Conservation (phyloP, 257 asterid species). For the Solanum clarkiae region DNA sequence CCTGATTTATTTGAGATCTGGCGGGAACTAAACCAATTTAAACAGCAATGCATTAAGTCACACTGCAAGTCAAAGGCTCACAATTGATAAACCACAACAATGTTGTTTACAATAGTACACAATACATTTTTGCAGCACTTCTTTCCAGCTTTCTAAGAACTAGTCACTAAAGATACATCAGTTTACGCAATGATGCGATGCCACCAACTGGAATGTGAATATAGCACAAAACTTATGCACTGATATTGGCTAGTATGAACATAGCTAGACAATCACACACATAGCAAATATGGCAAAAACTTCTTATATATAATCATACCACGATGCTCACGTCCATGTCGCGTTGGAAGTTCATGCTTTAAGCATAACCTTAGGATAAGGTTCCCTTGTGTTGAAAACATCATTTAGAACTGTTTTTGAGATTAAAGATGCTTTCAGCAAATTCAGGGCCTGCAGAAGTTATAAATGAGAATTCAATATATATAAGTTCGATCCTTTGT, state of each 20-base stretch:
- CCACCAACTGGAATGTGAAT: no score
- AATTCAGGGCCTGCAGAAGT: constrained; percentile 3
- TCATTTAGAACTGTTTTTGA: not conserved
- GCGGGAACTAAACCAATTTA: not conserved
- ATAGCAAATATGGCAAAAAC: not conserved
- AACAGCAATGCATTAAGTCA: not conserved
- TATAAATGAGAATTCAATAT: not conserved
- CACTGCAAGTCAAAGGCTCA: not conserved
- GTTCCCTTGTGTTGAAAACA: not conserved
- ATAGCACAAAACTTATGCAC: no score
- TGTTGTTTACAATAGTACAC: not conserved
- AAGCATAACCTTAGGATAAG: not conserved
- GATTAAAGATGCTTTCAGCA: constrained; percentile 1
- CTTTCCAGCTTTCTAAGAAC: no score
- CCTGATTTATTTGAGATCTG: not conserved
- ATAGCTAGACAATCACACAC: not conserved
- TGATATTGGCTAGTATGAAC: no score
- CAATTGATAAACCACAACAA: not conserved
- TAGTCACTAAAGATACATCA: no score
- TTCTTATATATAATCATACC: not conserved
- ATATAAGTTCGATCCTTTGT: not conserved
- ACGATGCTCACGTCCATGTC: not conserved
- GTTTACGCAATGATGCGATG: no score
- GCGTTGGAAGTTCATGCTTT: not conserved
- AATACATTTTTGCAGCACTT: not conserved